phyloP scores from a whole-genome alignment of 371 early-diverging fungal species.

The Mucor lusitanicus region DNA sequence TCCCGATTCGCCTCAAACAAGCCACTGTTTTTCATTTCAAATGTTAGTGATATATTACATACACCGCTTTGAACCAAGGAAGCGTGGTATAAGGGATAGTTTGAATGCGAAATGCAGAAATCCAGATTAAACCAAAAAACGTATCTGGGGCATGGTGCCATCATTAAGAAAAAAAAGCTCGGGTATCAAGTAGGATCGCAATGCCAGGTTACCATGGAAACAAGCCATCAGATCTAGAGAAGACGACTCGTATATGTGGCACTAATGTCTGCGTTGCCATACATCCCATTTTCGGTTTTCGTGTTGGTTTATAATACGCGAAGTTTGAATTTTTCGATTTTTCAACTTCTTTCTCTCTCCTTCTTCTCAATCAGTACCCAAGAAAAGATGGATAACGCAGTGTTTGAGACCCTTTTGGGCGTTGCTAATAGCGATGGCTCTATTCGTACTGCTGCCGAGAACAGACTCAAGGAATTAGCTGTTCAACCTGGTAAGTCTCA shows the following conservation, averaged over 20 bases:
- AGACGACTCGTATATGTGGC: no score
- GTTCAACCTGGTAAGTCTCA: slow-evolving; percentile 53
- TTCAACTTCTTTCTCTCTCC: background rate
- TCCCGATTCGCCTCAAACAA: slow-evolving; percentile 9
- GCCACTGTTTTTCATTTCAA: slow-evolving; percentile 5
- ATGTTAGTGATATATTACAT: background rate
- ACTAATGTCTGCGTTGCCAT: background rate
- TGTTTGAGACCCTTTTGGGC: slow-evolving; percentile 70
- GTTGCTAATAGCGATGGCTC: slow-evolving; percentile 70
- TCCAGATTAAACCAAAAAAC: no score
- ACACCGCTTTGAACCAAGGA: background rate
- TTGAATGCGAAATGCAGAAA: no score
- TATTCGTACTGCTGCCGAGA: slow-evolving; percentile 72
- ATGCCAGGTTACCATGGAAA: no score
- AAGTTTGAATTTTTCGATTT: slow-evolving; percentile 6
- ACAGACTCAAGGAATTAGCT: slow-evolving; percentile 67
- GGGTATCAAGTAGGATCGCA: no score
- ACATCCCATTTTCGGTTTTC: background rate
- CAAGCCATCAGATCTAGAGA: no score
- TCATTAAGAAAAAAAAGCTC: no score
- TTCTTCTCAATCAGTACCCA: background rate
- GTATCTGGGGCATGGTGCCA: no score
- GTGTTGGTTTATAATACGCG: background rate
- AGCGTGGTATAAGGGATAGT: background rate
- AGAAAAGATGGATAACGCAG: slow-evolving; percentile 67